Percentiles rank a stretch among this genome's conserved stretches.
Conservation (phyloP, 2,329 filamentous ascomycete genomes). For the Alternaria arbusti region DNA sequence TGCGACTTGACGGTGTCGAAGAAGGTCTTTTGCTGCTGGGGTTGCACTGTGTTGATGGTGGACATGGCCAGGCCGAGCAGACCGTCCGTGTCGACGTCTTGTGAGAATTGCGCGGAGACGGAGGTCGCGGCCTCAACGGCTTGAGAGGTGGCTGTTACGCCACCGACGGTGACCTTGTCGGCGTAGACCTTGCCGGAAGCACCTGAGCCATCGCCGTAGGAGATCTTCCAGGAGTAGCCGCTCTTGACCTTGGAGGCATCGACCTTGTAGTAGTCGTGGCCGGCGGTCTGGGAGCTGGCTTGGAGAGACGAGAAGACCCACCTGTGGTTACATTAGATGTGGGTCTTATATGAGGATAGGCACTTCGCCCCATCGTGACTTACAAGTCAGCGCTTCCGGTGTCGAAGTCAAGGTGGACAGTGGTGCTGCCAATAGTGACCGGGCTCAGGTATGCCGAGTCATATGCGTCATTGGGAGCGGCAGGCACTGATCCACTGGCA, state of each 20-base stretch:
- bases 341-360: too few relatives aligned
- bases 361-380: slow-evolving; percentile 35
- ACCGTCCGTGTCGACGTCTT: slow-evolving; percentile 63
- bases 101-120: slow-evolving; percentile 61
- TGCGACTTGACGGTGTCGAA: slow-evolving; percentile 63
- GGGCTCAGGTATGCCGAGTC: slow-evolving; percentile 51
- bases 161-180: slow-evolving; percentile 68
- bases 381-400: slow-evolving; percentile 73
- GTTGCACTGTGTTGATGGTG: slow-evolving; percentile 64
- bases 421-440: slow-evolving; percentile 68
- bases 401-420: slow-evolving; percentile 72
- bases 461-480: slow-evolving; percentile 50
- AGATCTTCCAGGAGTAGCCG: slow-evolving; percentile 65
- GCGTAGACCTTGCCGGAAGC: slow-evolving; percentile 70
- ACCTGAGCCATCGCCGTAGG: slow-evolving; percentile 69
- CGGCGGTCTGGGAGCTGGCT: slow-evolving; percentile 55
- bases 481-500: slow-evolving; percentile 46
- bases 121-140: slow-evolving; percentile 69
- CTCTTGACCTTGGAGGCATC: slow-evolving; percentile 52
- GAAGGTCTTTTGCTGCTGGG: slow-evolving; percentile 61
- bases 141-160: slow-evolving; percentile 64
- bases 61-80: slow-evolving; percentile 67
- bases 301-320: slow-evolving; percentile 72
- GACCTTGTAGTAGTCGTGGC: slow-evolving; percentile 66
- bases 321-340: slow-evolving; percentile 46